Evolutionary conservation across 495 filamentous ascomycete species (phyloP), one percentile per base, ranked within the genome.

Genomic region (Annulohypoxylon moriforme): DNA sequence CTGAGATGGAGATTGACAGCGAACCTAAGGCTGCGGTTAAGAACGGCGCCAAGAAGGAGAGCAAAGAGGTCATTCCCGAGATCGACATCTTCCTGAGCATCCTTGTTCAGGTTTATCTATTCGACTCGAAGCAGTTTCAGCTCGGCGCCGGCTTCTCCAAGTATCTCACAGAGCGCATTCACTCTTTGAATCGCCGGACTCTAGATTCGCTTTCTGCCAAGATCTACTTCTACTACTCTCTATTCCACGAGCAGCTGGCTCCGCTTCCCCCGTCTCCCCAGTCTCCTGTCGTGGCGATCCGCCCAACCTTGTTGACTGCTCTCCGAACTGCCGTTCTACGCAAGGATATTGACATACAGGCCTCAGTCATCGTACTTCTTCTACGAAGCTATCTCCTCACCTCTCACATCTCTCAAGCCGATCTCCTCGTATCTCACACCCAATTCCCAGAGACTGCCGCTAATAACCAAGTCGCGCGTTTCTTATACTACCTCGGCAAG

Each of bases 401-500:
- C 11, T 97, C 96, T 49, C 94, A 98, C 79, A 97, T 98, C 80
- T 90, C 93, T 20, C 96, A 98, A 84, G 96, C 96, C 67, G 96
- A 99, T 81, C 89, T 98, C 38, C 85, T 99, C 60, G 93, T 99
- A 67, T 92, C 92, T 31, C 96, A 98, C 81, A 97, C 95, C 53
- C 89, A 93, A 74, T 98, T 99, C 81, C 96, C 96, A 29, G 84
- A 92, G 40, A 92, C 92, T 73, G 96, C 96, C 4, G 93, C 94
- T 56, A 98, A 97, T 81, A 99, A 97, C 76, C 96, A 98, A 82
- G 96, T 99, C 75, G 95, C 96, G 22, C 89, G 96, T 58, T 98
- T 96, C 82, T 84, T 98, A 53, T 99, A 94, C 84, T 98, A 98
- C 78, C 87, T 98, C 25, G 96, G 96, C 58, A 93, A 94, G 68